Evolutionary conservation across 768 basidiomycete genomes (phyloP), one percentile per base, ranked within the genome.

Genomic region (Solioccasus polychromus): DNA sequence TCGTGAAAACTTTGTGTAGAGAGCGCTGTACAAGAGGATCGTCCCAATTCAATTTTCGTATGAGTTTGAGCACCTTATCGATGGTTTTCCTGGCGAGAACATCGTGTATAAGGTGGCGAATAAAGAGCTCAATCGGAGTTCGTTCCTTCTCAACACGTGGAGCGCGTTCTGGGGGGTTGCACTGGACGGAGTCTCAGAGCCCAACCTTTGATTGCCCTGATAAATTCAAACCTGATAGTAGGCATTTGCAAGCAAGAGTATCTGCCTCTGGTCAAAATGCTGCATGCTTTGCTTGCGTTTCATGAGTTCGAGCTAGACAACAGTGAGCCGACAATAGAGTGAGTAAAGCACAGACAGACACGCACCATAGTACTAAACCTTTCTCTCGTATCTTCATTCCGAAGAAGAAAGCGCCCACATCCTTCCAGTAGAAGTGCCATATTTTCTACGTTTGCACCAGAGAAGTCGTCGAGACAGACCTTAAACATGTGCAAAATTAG

Each of bases 31-130:
- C 60, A 19, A 67, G 50, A 7, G 69, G 64, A 61, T 91, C 83
- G n/a, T 95, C 90, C 96, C 96, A 99, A 58, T 98, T 86, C 36
- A 98, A 76, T 68, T 95, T 97, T 38, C 96, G 83, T 26, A 97
- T 68, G 19, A 96, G 78, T 66, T 91, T 92, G 44, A 98, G 74
- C 9, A 96, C 94, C 61, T 96, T 96, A 67, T 99, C 96, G 52
- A 98, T 86, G 5, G 92, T 92, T 66, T 83, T 91, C 72, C 92
- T 93, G 34, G 88, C 77, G 28, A 98, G 78, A 29, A 97, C 88
- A 59, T 98, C 91, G 57, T 88, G 93, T 42, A 98, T 78, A n/a
- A 99, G 74, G 66, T 98, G 92, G 22, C 88, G 88, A 54, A 98
- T 87, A 68, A 96, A 99, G n/a, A 88, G 75, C 55, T 96, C 91